Evolutionary conservation across 352 stramenopile genomes (phyloP), one percentile per base, ranked within the genome.

Genomic region (Plasmopara halstedii): DNA sequence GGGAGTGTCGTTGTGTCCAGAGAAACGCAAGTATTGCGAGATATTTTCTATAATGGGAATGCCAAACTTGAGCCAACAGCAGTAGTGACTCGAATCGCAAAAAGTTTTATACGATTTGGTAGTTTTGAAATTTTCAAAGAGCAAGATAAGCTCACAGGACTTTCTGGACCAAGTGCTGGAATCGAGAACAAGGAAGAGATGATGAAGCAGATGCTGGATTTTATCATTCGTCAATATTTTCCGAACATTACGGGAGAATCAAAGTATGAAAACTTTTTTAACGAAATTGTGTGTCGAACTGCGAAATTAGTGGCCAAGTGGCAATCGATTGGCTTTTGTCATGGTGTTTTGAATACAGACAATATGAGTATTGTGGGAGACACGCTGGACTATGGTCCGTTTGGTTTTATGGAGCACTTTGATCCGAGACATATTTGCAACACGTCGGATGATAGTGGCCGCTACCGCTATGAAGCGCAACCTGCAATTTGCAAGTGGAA

Each of bases 51-150:
- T 64, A 64, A 87, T 44, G 87, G 84, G 34, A 79, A 95, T 53
- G 65, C 75, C 21, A 77, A 85, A 23, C 56, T 77, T 38, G 88
- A 97, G 56, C 82, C 74, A 2, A 84, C 73, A 0, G 84, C 85
- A 15, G 85, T 95, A 11, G 76, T 96, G 8, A 70, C 85, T 35
- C 74, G 94, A 46, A 83, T 98, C 26, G 89, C 91, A 1, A 73
- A 82, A 14, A 96, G 67, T 36, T 99, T 99, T 54, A 52, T 98
- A 5, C 74, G 95, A 32, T 95, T 99, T 53, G 95, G 95, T 18
- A 95, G 90, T 56, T 94, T 99, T 39, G 95, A 99, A 67, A 83
- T 98, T 49, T 98, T 97, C 66, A 96, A 95, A 48, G 52, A 68
- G 8, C 65, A 62, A 31, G 83, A 95, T 42, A 22, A 63, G 2